Base-by-base conservation (phyloP, 1,284 basidiomycete species). In the Rhodotorula sp. region DNA sequence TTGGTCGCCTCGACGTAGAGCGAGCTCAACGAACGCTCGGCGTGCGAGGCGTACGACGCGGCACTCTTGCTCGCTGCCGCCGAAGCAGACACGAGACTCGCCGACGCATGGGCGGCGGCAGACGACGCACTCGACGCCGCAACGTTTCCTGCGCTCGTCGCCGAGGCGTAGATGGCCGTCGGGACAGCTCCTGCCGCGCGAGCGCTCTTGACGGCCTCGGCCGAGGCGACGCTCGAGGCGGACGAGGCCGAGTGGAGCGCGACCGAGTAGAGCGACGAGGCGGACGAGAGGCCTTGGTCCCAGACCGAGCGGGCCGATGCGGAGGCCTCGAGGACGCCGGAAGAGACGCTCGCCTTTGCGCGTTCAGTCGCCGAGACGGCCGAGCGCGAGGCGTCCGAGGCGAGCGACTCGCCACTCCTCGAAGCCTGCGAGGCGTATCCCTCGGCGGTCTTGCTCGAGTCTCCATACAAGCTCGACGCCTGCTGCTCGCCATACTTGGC, bases 401-500 rank as follows among this genome's bases (percentile, higher is more conserved):
- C 73, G 44, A 64, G 59, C 32, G 49, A 63, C 29, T 65, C 70
- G 53, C 29, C 29, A 57, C 48, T 60, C 63, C 15, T 52, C 58
- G 55, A 66, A 34, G 62, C 61, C 39, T 60, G 61, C 62, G 62
- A 62, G 58, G 63, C 60, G 60, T 62, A 62, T 1, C 60, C 39
- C 29, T 62, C 39, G 34, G 34, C 63, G 9, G 48, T 27, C 24
- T 48, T 2, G 4, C 67, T 52, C 11, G 66, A 73, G 8, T 54
- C 32, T 24, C 67, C 68, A 64, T 71, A 67, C 51, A 74, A 67
- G n/a, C 61, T 54, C 13, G 59, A 24, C 6, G 71, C 71, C 64
- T 74, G 73, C 51, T 65, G 53, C n/a, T 72, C 63, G 27, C 62
- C 75, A 66, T 76, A 76, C 64, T 76, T 76, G 63, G 59, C 73